Evolutionary conservation across 352 stramenopile genomes (phyloP), one percentile per base, ranked within the genome.

Genomic region (Phytophthora aleatoria): DNA sequence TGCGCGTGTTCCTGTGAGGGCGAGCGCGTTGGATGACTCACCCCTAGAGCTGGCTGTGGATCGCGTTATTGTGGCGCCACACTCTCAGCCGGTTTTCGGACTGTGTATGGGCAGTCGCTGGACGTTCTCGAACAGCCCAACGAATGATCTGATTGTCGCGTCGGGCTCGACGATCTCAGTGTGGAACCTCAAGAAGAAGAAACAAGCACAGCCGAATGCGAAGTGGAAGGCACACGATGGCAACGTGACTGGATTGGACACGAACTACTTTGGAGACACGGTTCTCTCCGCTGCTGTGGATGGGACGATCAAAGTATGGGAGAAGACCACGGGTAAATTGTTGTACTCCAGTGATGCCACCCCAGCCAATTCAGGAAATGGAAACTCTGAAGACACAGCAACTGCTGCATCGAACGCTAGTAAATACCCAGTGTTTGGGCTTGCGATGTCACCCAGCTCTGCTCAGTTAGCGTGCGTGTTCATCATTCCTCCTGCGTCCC

Each of bases 401-500:
- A 35, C 54, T 15, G 20, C 50, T 39, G 35, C 56, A 26, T 61
- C 43, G 1, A 71, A 38, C n/a, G n/a, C 28, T 7, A 71, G 35
- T 31, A 88, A 81, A 45, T 91, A 91, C 52, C 86, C 86, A 1
- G 67, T 95, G 33, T 95, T 86, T 50, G 86, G 84, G 2, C 55
- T 95, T 27, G 64, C 81, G 0, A 69, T 95, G 28, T 95, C 86
- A 4, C 81, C 86, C 3, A 91, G 80, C 48, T 90, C 81, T 31
- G 80, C 79, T 0, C 84, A 92, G 57, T 45, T 95, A 30, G 81
- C 79, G 16, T 81, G 72, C 54, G 53, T 91, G 12, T 85, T 89
- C 56, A 80, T 95, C 50, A 81, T 92, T 31, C 86, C 86, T 31
- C 86, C 86, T 52, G 85, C 86, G 0, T 87, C 86, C n/a, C 74